Percentiles rank a stretch among this genome's conserved stretches.
Conservation (phyloP, 179 eudicot species). For the Spergularia azorica region DNA sequence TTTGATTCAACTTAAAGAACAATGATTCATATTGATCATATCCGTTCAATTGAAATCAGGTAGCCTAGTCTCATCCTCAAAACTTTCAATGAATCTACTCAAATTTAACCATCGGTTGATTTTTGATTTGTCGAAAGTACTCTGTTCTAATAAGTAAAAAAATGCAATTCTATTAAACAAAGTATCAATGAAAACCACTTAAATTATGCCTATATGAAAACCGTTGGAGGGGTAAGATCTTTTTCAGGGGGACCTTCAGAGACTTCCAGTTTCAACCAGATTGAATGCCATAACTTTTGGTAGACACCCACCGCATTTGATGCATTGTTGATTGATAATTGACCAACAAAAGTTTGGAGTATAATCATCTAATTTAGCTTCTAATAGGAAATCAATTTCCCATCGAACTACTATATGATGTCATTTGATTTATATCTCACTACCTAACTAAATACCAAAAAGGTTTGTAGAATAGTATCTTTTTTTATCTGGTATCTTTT, state of each 20-base stretch:
- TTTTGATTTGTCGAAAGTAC: too few species aligned
- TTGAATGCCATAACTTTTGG: conserved; percentile 25
- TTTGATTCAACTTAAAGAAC: too few species aligned
- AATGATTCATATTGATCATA: too few species aligned
- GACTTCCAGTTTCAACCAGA: conserved; percentile 22
- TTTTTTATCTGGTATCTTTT: too few species aligned
- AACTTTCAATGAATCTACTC: too few species aligned
- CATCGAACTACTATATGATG: conserved; percentile 12
- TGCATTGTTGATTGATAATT: conserved; percentile 22
- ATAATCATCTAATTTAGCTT: conserved; percentile 1
- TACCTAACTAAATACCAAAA: conserved; percentile 23
- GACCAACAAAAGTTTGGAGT: conserved; percentile 23
- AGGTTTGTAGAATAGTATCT: neutral
- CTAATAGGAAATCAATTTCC: neutral
- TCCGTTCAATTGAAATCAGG: too few species aligned
- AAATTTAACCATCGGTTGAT: too few species aligned
- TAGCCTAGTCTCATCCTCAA: too few species aligned
- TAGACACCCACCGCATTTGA: conserved; percentile 27
- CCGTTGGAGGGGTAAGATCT: neutral
- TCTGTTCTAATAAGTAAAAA: too few species aligned
- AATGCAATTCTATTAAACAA: too few species aligned
- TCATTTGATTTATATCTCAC: conserved; percentile 21
- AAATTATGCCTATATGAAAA: conserved; percentile 2
- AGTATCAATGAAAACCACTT: neutral
- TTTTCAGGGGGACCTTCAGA: neutral